These are phyloP conservation scores for Cornus florida DNA, from an alignment of 148 eudicot species.

Conservation along the genomic window DNA sequence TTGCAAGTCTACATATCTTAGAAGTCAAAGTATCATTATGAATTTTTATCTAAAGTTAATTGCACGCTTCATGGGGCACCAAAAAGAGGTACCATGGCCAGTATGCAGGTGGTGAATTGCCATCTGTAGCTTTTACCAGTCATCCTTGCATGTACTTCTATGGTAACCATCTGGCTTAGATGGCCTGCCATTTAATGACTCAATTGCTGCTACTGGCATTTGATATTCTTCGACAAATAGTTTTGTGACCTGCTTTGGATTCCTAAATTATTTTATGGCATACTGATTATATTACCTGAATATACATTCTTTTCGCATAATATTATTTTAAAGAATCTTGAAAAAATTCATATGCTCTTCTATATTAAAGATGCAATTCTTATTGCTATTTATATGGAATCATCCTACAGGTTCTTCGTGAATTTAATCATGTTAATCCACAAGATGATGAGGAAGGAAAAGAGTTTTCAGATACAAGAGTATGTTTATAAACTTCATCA, in stretches of 20 bases:
- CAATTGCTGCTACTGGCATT: slow-evolving; percentile 2
- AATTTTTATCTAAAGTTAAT: background rate
- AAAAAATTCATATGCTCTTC: background rate
- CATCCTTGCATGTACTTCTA: background rate
- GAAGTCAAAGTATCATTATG: background rate
- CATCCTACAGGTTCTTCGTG: slow-evolving; percentile 80
- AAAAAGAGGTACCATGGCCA: background rate
- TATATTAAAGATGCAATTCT: background rate
- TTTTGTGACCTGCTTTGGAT: slow-evolving; percentile 1
- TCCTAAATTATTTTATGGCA: background rate
- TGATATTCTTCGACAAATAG: background rate
- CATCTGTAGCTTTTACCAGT: background rate
- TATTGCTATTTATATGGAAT: background rate
- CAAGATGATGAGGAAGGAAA: slow-evolving; percentile 94
- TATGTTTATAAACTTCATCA: slow-evolving; percentile 14
- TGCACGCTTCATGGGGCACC: background rate
- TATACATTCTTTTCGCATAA: slow-evolving; percentile 3
- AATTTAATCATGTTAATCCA: slow-evolving; percentile 96
- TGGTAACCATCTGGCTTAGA: background rate
- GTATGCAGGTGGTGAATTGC: background rate
- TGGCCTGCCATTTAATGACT: background rate
- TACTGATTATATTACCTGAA: background rate
- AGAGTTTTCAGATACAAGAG: slow-evolving; percentile 78
- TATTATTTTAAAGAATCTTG: background rate
- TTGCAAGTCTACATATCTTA: background rate